Evolutionary conservation across 2,329 filamentous ascomycete genomes (phyloP).

Genomic region (Bipolaris victoriae): DNA sequence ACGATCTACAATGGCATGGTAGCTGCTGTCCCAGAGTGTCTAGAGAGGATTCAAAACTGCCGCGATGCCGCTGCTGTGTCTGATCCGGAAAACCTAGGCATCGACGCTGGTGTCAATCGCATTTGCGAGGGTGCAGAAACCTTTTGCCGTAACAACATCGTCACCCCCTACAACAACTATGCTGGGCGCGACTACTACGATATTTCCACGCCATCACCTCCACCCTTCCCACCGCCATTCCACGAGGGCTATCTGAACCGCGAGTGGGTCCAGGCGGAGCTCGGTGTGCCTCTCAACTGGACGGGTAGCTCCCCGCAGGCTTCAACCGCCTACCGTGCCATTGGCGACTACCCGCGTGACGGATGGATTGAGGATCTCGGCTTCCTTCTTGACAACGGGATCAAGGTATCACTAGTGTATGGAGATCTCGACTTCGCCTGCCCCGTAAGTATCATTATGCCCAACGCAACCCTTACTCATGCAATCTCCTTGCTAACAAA

Average conservation of each 20-base stretch:
- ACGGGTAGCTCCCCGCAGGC: slow-evolving; percentile 25
- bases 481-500: not conserved
- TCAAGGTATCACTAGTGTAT: slow-evolving; percentile 29
- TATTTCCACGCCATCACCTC: slow-evolving; percentile 23
- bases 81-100: slow-evolving; percentile 48
- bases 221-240: slow-evolving; percentile 33
- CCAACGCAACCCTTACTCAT: no score
- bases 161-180: slow-evolving; percentile 24
- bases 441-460: slow-evolving; percentile 5
- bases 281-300: slow-evolving; percentile 20
- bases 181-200: slow-evolving; percentile 30
- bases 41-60: slow-evolving; percentile 21
- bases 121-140: slow-evolving; percentile 59
- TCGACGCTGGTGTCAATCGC: slow-evolving; percentile 40
- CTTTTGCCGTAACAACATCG: slow-evolving; percentile 44
- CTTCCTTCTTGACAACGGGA: slow-evolving; percentile 57
- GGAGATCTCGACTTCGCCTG: slow-evolving; percentile 43
- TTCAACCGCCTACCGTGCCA: slow-evolving; percentile 26
- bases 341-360: slow-evolving; percentile 54
- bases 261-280: slow-evolving; percentile 22
- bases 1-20: slow-evolving; percentile 27
- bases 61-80: slow-evolving; percentile 21
- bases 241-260: slow-evolving; percentile 19
- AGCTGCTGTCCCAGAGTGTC: slow-evolving; percentile 20
- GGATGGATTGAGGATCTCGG: slow-evolving; percentile 53